Evolutionary conservation across 2,329 filamentous ascomycete species (phyloP), one percentile per base, ranked within the genome.

Genomic region (Xenosphaeropsis pyriputrescens): DNA sequence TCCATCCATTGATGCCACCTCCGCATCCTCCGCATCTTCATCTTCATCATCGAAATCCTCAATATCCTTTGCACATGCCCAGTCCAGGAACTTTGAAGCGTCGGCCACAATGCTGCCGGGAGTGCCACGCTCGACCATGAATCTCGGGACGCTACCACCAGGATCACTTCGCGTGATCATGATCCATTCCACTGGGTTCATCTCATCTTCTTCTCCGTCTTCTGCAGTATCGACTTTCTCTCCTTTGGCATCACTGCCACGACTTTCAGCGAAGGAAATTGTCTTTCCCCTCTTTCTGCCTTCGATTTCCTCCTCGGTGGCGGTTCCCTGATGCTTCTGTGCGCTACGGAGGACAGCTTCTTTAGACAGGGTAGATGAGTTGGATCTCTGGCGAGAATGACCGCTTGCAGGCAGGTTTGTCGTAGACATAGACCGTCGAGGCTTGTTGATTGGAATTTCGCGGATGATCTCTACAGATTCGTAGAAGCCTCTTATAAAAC

Each of bases 401-500:
- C 52, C 57, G 8, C 57, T 55, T 16, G 51, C 52, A 30, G 48
- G 46, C 2, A 68, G 45, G 42, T 71, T 62, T 4, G 60, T 54
- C 1, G 65, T 64, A 14, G 67, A 70, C 18, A 56, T 52, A 5
- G 59, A 59, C 44, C 59, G 60, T 22, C 59, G 60, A 8, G 61
- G 59, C 3, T 60, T 54, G 45, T 63, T 54, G 8, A 76, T 54
- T 1, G 78, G 79, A 12, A 95, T 70, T 57, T 96, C 88, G 36
- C 88, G 70, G 40, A 95, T 88, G 46, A 94, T 68, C 58, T 96
- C 89, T 13, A 95, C 80, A 1, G 84, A 93, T 61, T 95, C 88
- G 49, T 95, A 96, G 45, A 78, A 69, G 3, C 88, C 89, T 31
- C 85, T 71, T 35, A 94, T 83, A 54, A 79, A 89, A 13, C 83